Conservation (phyloP, 495 filamentous ascomycete species). For the Neurospora sp. region DNA sequence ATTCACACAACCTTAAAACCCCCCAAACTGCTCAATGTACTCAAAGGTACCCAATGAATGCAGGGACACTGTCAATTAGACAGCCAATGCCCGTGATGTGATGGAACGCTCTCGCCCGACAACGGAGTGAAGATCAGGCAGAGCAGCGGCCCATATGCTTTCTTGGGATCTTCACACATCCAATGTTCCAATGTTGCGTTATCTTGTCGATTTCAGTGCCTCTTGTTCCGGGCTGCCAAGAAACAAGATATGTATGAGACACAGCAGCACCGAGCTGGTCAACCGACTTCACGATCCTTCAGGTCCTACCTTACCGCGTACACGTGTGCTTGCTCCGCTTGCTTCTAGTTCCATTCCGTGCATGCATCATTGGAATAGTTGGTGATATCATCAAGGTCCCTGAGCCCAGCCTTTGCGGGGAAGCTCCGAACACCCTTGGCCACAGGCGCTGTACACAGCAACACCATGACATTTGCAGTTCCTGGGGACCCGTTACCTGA, state of each 20-base stretch:
- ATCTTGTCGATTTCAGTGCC: not conserved
- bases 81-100: not conserved
- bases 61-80: not conserved
- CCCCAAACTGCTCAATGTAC: not conserved
- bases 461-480: not conserved
- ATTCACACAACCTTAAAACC: not conserved
- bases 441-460: not conserved
- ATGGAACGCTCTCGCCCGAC: not conserved
- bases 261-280: not conserved
- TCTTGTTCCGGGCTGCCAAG: not conserved
- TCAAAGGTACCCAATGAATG: not conserved
- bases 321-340: not conserved
- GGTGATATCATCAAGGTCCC: not conserved
- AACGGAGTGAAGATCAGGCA: not conserved
- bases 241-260: not conserved
- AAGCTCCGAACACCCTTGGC: not conserved
- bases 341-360: not conserved
- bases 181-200: not conserved
- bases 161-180: not conserved
- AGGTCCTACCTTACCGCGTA: not conserved
- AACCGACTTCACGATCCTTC: not conserved
- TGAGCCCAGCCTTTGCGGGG: not conserved
- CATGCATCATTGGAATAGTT: not conserved
- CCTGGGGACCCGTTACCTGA: not conserved
- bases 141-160: not conserved